These are phyloP conservation scores for Kuraishia borneana DNA, from an alignment of 805 yeast species.

Conservation along the genomic window DNA sequence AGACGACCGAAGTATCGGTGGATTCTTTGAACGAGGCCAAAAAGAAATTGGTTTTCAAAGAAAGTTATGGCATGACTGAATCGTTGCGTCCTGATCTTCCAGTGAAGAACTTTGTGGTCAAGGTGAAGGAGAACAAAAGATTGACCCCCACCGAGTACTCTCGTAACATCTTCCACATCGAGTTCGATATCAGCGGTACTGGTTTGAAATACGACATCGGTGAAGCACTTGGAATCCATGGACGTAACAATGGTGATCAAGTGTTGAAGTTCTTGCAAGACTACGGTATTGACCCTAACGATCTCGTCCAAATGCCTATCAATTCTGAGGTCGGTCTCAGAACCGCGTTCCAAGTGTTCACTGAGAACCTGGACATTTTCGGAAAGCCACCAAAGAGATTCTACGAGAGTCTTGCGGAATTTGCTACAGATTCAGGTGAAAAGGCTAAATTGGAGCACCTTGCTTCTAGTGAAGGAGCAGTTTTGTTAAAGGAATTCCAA, in stretches of 20 bases:
- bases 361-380: conserved; percentile 75
- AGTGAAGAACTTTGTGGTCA: conserved; percentile 72
- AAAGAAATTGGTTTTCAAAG: conserved; percentile 67
- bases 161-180: conserved; percentile 93
- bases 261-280: conserved; percentile 60
- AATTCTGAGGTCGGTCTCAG: conserved; percentile 50
- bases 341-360: conserved; percentile 72
- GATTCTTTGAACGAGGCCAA: conserved; percentile 36
- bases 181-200: conserved; percentile 84
- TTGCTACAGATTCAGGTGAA: conserved; percentile 60
- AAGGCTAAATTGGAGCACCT: conserved; percentile 48
- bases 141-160: conserved; percentile 84
- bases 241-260: conserved; percentile 57
- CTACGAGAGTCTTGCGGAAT: conserved; percentile 71
- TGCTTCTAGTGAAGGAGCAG: conserved; percentile 74
- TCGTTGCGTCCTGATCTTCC: conserved; percentile 85
- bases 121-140: conserved; percentile 84
- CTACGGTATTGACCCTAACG: conserved; percentile 64
- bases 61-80: conserved; percentile 52
- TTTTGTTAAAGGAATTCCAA: conserved; percentile 69
- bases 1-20: conserved; percentile 27
- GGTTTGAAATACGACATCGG: conserved; percentile 89
- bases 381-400: conserved; percentile 96
- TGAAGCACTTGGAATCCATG: conserved; percentile 94
- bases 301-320: conserved; percentile 59